A percentile compares a stretch with the other conserved stretches of the same genome.
Evolutionary conservation across 768 basidiomycete species (phyloP).

Genomic region (Termitomyces titanicus): DNA sequence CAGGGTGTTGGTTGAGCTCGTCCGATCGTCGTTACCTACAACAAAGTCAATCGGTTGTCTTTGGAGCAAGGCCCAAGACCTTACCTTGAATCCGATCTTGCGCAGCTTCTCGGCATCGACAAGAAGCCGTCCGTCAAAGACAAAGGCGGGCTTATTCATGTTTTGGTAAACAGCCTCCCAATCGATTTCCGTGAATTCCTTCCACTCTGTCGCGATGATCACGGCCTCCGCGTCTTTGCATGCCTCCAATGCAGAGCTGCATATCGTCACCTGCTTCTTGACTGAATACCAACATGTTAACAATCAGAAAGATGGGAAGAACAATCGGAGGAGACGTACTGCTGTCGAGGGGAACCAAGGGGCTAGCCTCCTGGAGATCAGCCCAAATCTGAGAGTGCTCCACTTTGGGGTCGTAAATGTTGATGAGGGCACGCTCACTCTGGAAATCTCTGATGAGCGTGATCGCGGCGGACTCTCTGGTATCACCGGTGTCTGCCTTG

Average conservation of each 20-base stretch:
- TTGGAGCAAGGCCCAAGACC: constrained; percentile 9
- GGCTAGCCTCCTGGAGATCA: constrained; percentile 69
- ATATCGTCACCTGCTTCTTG: constrained; percentile 86
- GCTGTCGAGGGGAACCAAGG: constrained; percentile 54
- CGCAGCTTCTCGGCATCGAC: constrained; percentile 77
- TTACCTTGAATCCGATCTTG: constrained; percentile 86
- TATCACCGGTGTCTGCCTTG: constrained; percentile 99
- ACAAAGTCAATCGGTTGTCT: not conserved
- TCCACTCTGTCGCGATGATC: constrained; percentile 97
- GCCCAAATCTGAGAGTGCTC: constrained; percentile 82
- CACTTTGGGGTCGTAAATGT: constrained; percentile 92
- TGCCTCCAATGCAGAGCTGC: constrained; percentile 75
- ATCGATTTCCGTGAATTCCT: constrained; percentile 90
- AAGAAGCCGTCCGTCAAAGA: constrained; percentile 91
- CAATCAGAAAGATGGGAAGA: not conserved
- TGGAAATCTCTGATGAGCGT: constrained; percentile 93
- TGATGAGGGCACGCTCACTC: constrained; percentile 81
- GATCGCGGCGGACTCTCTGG: constrained; percentile 95
- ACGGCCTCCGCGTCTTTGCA: constrained; percentile 89
- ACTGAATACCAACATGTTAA: constrained; percentile 39
- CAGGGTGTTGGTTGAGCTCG: constrained; percentile 24
- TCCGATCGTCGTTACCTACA: constrained; percentile 57
- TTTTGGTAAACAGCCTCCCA: constrained; percentile 81
- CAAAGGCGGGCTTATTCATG: constrained; percentile 98
- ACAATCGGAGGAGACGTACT: constrained; percentile 48